These are phyloP conservation scores for Rhynchospora tenuis DNA, from an alignment of 176 grass and related monocot genomes.

Conservation along the genomic window DNA sequence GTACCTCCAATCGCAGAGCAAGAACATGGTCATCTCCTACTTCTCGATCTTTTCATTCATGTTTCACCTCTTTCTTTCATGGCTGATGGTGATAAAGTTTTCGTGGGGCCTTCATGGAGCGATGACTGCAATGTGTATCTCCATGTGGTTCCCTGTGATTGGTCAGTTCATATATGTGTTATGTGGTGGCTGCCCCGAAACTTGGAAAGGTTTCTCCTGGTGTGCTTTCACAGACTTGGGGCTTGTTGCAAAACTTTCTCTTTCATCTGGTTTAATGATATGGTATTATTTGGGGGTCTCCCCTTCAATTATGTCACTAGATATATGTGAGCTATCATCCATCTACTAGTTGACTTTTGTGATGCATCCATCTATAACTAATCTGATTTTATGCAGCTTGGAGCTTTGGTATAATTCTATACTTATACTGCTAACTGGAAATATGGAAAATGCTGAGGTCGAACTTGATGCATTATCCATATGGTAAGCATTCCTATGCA, in stretches of 20 bases:
- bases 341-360: not conserved
- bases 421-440: slow-evolving; percentile 22
- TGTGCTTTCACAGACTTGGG: slow-evolving; percentile 15
- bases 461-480: slow-evolving; percentile 24
- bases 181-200: slow-evolving; percentile 13
- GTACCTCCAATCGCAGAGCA: slow-evolving; percentile 32
- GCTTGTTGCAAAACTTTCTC: slow-evolving; percentile 26
- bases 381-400: slow-evolving; percentile 13
- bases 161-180: slow-evolving; percentile 19
- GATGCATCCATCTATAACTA: not conserved
- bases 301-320: too few relatives aligned
- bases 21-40: slow-evolving; percentile 17
- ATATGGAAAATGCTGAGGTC: slow-evolving; percentile 16
- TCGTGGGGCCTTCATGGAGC: slow-evolving; percentile 9
- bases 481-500: slow-evolving; percentile 11
- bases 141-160: slow-evolving; percentile 23
- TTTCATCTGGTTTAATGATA: slow-evolving; percentile 27
- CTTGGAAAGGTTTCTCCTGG: slow-evolving; percentile 26
- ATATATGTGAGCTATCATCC: not conserved
- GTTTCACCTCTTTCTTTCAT: slow-evolving; percentile 23
- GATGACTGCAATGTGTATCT: not conserved
- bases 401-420: slow-evolving; percentile 27
- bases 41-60: slow-evolving; percentile 6
- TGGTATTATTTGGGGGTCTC: not conserved
- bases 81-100: slow-evolving; percentile 20